Percentiles rank a stretch among this genome's conserved stretches.
These are phyloP conservation scores for Phaeophleospora eucalypticola DNA, from an alignment of 2,329 filamentous ascomycete genomes.

Conservation along the genomic window DNA sequence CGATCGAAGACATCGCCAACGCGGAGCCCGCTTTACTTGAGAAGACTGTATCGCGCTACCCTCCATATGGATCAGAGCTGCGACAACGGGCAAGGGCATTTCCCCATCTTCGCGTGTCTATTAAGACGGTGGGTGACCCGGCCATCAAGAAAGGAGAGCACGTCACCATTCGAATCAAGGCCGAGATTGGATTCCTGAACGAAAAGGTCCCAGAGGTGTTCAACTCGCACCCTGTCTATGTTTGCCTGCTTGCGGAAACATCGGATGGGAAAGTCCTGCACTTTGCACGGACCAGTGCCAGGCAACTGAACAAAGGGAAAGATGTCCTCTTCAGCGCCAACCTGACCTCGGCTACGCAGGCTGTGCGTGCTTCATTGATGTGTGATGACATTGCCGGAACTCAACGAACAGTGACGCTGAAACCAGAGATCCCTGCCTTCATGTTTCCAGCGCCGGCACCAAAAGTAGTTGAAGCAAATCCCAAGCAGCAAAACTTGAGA, in stretches of 20 bases:
- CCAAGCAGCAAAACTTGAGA: constrained; percentile 10
- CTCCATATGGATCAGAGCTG: constrained; percentile 73
- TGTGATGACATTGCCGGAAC: constrained; percentile 78
- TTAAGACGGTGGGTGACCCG: constrained; percentile 48
- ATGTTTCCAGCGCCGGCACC: constrained; percentile 38
- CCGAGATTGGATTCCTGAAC: constrained; percentile 69
- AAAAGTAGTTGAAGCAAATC: constrained; percentile 11
- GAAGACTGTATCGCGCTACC: constrained; percentile 69
- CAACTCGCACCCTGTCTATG: constrained; percentile 59
- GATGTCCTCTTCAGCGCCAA: constrained; percentile 58
- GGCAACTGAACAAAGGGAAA: constrained; percentile 59
- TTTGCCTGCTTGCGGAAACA: constrained; percentile 71
- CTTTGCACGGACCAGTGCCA: constrained; percentile 61
- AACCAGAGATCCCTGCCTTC: constrained; percentile 45
- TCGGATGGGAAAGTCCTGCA: constrained; percentile 66
- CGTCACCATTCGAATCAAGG: constrained; percentile 60
- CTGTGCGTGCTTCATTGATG: constrained; percentile 65
- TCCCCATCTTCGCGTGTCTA: constrained; percentile 59
- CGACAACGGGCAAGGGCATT: constrained; percentile 64
- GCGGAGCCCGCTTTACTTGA: constrained; percentile 72
- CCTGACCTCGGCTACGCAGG: constrained; percentile 52
- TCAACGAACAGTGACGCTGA: constrained; percentile 50
- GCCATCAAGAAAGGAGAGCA: constrained; percentile 37
- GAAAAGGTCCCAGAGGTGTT: constrained; percentile 58
- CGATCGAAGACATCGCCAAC: constrained; percentile 64